Conservation (phyloP, 345 rosid genomes). For the Anastatica hierochuntica region DNA sequence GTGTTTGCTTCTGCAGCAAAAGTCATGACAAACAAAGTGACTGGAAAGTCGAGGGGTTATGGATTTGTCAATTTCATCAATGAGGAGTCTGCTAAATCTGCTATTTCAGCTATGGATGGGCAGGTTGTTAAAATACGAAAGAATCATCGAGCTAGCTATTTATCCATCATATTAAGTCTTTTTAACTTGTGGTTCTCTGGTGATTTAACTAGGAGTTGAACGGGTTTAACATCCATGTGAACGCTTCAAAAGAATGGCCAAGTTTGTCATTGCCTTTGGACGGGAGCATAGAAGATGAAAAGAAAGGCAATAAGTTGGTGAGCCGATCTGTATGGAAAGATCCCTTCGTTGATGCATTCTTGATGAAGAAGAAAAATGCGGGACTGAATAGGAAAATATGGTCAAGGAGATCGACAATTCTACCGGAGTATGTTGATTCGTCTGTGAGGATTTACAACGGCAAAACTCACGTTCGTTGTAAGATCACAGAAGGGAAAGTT, state of each 20-base stretch:
- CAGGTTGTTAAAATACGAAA: conserved; percentile 40
- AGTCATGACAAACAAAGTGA: conserved; percentile 47
- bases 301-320: conserved; percentile 11
- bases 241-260: conserved; percentile 39
- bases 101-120: conserved; percentile 65
- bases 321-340: conserved; percentile 41
- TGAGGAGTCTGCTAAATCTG: conserved; percentile 46
- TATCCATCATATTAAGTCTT: neutral
- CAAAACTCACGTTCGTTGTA: conserved; percentile 32
- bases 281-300: conserved; percentile 17
- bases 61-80: conserved; percentile 47
- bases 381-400: conserved; percentile 37
- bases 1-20: conserved; percentile 36
- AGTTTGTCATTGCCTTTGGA: conserved; percentile 22
- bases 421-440: conserved; percentile 36
- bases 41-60: conserved; percentile 62
- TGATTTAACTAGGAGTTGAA: conserved; percentile 38
- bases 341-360: conserved; percentile 39
- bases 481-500: conserved; percentile 40
- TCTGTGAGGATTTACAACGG: conserved; percentile 41
- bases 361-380: conserved; percentile 29
- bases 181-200: neutral
- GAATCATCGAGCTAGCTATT: neutral
- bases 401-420: conserved; percentile 40
- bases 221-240: conserved; percentile 50